Conservation (phyloP, 768 basidiomycete species). For the Omphalotus guepiniiformis region DNA sequence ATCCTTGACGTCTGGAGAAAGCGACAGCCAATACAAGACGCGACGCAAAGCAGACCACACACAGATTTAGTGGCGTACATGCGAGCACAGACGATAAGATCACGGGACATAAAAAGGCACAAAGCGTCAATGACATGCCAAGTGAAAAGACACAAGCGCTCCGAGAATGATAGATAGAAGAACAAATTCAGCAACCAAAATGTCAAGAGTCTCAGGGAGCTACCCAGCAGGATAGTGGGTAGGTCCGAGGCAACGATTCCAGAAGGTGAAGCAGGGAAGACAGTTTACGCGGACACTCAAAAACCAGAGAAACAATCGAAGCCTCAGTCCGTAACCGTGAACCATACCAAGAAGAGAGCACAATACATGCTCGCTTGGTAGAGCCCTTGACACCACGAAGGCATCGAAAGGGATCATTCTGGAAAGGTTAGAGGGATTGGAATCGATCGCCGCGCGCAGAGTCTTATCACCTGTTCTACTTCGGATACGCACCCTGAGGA, state of each 20-base stretch:
- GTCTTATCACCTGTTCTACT: conserved; percentile 23
- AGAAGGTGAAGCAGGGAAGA: conserved; percentile 30
- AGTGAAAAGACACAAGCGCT: conserved; percentile 44
- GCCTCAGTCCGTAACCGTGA: conserved; percentile 47
- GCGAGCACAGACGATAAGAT: conserved; percentile 16
- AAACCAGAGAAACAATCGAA: conserved; percentile 13
- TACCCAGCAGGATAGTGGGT: conserved; percentile 23
- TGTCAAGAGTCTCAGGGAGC: conserved; percentile 31
- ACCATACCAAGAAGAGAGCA: conserved; percentile 42
- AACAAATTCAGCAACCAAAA: conserved; percentile 24
- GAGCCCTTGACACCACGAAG: conserved; percentile 5
- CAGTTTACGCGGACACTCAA: conserved; percentile 25
- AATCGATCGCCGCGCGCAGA: conserved; percentile 23
- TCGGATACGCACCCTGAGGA: conserved; percentile 28
- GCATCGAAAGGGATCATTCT: conserved; percentile 25
- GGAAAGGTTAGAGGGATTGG: conserved; percentile 40
- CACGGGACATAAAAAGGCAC: conserved; percentile 33
- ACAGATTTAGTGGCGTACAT: conserved; percentile 26
- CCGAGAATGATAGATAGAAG: conserved; percentile 20
- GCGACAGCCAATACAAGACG: conserved; percentile 23
- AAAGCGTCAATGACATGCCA: conserved; percentile 25
- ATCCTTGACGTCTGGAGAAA: conserved; percentile 90
- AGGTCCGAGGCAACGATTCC: conserved; percentile 36
- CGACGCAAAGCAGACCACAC: conserved; percentile 28
- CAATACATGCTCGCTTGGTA: conserved; percentile 38